Evolutionary conservation across 1,139 yeast species (phyloP).

Genomic region (Hansenula lynferdii): DNA sequence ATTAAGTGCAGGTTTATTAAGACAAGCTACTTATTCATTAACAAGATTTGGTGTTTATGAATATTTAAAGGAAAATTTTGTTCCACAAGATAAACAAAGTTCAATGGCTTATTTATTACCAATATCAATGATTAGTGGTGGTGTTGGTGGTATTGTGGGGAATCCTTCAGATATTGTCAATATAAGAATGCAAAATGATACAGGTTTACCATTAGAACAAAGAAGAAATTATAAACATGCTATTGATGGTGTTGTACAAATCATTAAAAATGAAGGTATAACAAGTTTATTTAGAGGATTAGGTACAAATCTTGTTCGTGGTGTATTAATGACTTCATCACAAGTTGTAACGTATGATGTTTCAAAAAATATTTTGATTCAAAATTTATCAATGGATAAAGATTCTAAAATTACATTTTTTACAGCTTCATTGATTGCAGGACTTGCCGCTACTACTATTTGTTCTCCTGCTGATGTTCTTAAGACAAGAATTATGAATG

Average conservation of each 20-base stretch:
- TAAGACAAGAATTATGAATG: conserved; percentile 83
- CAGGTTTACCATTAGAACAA: conserved; percentile 56
- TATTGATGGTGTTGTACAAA: conserved; percentile 63
- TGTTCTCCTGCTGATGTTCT: conserved; percentile 93
- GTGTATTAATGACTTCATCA: conserved; percentile 85
- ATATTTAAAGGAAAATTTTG: conserved; percentile 53
- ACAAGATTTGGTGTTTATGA: conserved; percentile 85
- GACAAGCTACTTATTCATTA: conserved; percentile 88
- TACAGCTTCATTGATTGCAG: conserved; percentile 71
- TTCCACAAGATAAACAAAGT: conserved; percentile 29
- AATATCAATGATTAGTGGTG: conserved; percentile 80
- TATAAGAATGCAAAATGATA: conserved; percentile 89
- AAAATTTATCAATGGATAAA: conserved; percentile 47
- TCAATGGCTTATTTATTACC: conserved; percentile 46
- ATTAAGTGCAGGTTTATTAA: conserved; percentile 70
- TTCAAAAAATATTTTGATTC: conserved; percentile 59
- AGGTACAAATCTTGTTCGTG: conserved; percentile 73
- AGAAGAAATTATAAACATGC: conserved; percentile 79
- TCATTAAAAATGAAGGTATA: conserved; percentile 57
- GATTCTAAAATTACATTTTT: conserved; percentile 69
- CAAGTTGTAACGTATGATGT: conserved; percentile 88
- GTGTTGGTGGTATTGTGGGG: conserved; percentile 78
- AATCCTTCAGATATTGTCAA: conserved; percentile 88
- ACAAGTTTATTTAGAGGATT: conserved; percentile 68
- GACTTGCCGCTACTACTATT: conserved; percentile 82